These are phyloP conservation scores for Cercospora canescens DNA, from an alignment of 2,329 filamentous ascomycete genomes.

Conservation along the genomic window DNA sequence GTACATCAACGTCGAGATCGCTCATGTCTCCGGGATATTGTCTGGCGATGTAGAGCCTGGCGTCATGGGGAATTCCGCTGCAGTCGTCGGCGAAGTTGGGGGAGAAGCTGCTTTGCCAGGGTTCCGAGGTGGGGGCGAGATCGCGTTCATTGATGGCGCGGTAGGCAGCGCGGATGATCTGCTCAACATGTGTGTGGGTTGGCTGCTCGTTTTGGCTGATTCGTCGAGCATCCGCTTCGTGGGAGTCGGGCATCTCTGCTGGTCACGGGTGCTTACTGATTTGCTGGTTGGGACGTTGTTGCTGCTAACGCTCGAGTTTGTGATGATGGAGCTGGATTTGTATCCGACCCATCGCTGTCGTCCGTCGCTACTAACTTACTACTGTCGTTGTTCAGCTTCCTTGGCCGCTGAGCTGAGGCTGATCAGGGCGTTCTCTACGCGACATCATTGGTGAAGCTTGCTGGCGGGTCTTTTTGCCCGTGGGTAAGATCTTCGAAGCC, in stretches of 20 bases:
- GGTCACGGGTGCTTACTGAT: background rate
- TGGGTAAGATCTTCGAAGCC: background rate
- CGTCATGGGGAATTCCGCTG: background rate
- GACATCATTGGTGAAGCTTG: background rate
- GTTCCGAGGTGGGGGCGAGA: background rate
- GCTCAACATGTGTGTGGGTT: background rate
- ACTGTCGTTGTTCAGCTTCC: background rate
- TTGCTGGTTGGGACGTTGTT: background rate
- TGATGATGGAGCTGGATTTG: too few species aligned
- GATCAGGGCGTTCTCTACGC: background rate
- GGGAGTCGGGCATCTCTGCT: background rate
- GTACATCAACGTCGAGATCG: background rate
- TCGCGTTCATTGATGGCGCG: constrained; percentile 1
- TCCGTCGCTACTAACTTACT: background rate
- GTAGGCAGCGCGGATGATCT: background rate
- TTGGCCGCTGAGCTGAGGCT: background rate
- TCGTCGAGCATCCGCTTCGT: background rate
- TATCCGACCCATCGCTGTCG: too few species aligned
- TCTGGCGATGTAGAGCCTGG: background rate
- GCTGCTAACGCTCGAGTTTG: too few species aligned
- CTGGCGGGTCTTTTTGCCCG: background rate
- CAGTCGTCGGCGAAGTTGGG: background rate
- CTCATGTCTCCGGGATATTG: background rate
- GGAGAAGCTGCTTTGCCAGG: background rate
- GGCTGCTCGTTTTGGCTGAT: background rate